A percentile compares a stretch with the other conserved stretches of the same genome.
Evolutionary conservation across 192 early-diverging fungal genomes (phyloP).

Genomic region (Radiomyces spectabilis): DNA sequence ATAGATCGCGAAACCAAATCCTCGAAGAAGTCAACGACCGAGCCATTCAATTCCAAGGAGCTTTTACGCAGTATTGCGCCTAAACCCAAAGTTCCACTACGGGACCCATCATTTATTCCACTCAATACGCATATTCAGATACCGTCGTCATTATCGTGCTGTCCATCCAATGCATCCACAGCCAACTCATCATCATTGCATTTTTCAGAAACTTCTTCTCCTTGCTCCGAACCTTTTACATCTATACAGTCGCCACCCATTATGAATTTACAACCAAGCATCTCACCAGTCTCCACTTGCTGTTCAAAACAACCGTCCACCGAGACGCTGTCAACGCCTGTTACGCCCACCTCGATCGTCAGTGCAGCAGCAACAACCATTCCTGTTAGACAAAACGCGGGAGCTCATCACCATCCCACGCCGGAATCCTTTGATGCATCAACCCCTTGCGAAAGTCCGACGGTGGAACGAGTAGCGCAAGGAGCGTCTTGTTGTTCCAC

Average conservation of each 20-base stretch:
- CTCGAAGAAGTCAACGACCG: too few relatives aligned
- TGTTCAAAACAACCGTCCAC: too few relatives aligned
- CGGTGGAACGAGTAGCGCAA: too few relatives aligned
- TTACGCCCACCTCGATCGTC: too few relatives aligned
- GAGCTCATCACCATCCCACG: too few relatives aligned
- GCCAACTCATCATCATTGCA: background rate
- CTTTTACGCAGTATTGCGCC: background rate
- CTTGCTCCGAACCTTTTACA: background rate
- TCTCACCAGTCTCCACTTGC: background rate
- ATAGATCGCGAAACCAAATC: too few relatives aligned
- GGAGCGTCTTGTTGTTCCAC: too few relatives aligned
- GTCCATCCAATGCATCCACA: background rate
- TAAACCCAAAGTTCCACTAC: background rate
- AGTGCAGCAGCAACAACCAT: too few relatives aligned
- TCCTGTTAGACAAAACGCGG: too few relatives aligned
- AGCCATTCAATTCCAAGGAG: background rate
- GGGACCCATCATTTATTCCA: background rate
- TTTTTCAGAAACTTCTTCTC: background rate
- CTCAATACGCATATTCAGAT: background rate
- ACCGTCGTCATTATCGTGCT: background rate
- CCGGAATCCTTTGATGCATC: too few relatives aligned
- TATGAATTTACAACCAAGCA: background rate
- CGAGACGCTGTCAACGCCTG: too few relatives aligned
- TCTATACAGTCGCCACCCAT: background rate
- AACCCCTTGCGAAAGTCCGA: too few relatives aligned